Evolutionary conservation across 257 asterid genomes (phyloP), one percentile per base, ranked within the genome.

Genomic region (Hygrophila difformis): DNA sequence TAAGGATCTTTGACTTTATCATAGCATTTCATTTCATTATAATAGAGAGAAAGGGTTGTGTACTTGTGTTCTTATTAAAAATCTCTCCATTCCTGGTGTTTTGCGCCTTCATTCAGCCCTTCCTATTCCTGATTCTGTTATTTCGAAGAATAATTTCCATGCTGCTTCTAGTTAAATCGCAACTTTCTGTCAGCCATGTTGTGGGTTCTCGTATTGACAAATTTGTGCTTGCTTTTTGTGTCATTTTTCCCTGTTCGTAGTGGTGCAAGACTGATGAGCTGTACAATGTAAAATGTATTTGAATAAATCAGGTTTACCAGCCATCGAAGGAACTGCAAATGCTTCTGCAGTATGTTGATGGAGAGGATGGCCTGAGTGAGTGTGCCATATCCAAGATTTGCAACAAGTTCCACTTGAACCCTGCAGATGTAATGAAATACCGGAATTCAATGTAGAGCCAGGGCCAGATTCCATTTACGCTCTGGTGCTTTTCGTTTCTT

Each of bases 291-390:
- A 46, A 21, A 1, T 36, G 8, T 6, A 14, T 13, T 38, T 2
- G 3, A n/a, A 22, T n/a, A n/a, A 23, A 26, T 8, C 56, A 84
- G 95, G 85, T 67, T 44, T 60, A 81, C 40, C 56, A 64, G 49
- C 89, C 94, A 15, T 81, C 89, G 0, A 76, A 76, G 53, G 91
- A 84, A 51, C 82, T 88, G 61, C 71, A 76, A 18, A 66, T 65
- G 58, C 76, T 88, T 59, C 57, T 78, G 48, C 66, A 53, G 14
- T 21, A 46, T 10, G 67, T 55, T 49, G 66, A 72, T 19, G 76
- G 21, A 0, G 64, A 74, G 9, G 65, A 54, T 40, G 77, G 79
- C 64, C 62, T 72, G 42, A 62, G 47, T 16, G 81, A 78, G 47
- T 22, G 63, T 20, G 64, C 76, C 3, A 43, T 88, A 24, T 47